Percentiles rank a stretch among this genome's conserved stretches.
phyloP scores from a whole-genome alignment of 768 basidiomycete genomes.

The Arthromyces matolae region DNA sequence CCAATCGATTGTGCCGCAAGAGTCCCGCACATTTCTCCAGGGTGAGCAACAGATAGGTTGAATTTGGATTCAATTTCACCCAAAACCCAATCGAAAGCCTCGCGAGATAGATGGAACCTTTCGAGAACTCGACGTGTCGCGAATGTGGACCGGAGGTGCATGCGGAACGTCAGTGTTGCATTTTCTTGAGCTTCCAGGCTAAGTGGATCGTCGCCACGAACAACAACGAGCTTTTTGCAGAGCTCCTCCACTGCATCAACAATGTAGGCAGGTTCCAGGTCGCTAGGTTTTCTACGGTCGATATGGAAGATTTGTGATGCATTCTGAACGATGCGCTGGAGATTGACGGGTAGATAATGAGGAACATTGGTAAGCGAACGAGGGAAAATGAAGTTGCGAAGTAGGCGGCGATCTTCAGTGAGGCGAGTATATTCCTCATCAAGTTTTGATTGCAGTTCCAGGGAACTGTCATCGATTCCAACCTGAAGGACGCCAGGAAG shows the following conservation, averaged over 20 bases:
- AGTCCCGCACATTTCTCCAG: conserved; percentile 99
- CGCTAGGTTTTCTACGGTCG: conserved; percentile 88
- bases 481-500: conserved; percentile 76
- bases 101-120: conserved; percentile 79
- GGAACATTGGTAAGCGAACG: conserved; percentile 63
- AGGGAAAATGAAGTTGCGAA: conserved; percentile 85
- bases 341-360: conserved; percentile 93
- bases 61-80: conserved; percentile 96
- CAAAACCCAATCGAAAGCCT: conserved; percentile 97
- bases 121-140: conserved; percentile 86
- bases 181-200: conserved; percentile 80
- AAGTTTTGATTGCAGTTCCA: conserved; percentile 78
- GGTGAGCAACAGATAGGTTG: conserved; percentile 87
- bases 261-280: conserved; percentile 85
- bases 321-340: conserved; percentile 93
- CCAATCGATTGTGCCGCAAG: conserved; percentile 98
- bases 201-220: conserved; percentile 81
- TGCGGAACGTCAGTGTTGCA: conserved; percentile 87
- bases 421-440: conserved; percentile 67
- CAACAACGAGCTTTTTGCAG: conserved; percentile 73
- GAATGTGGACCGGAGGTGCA: conserved; percentile 88
- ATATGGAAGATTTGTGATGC: conserved; percentile 96
- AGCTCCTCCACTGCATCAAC: conserved; percentile 75
- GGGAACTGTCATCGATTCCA: conserved; percentile 80
- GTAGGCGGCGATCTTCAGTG: conserved; percentile 66